Conservation (phyloP, 257 asterid species). For the Solanum commersonii region DNA sequence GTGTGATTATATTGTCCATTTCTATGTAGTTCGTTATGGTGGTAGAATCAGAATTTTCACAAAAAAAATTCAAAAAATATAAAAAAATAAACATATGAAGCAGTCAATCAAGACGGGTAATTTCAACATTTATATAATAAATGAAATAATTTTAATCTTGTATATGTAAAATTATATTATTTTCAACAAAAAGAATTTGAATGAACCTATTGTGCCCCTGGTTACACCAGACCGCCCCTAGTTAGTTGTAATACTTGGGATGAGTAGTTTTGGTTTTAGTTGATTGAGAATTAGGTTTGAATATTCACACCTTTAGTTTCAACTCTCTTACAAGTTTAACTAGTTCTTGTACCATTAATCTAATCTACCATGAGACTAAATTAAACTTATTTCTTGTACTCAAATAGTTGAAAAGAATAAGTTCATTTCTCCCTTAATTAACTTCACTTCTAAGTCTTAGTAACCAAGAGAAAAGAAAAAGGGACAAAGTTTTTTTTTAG, state of each 20-base stretch:
- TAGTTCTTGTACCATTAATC: background rate
- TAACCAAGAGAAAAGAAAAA: background rate
- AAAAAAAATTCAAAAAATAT: background rate
- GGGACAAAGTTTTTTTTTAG: background rate
- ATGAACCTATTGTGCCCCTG: background rate
- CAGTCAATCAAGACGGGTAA: background rate
- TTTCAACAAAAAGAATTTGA: background rate
- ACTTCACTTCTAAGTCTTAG: background rate
- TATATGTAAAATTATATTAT: background rate
- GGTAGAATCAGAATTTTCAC: background rate
- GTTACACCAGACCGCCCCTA: background rate
- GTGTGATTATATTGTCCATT: constrained; percentile 1
- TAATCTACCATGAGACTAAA: background rate
- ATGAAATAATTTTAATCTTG: background rate
- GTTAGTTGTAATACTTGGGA: background rate
- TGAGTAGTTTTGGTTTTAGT: background rate
- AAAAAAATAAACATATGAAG: background rate
- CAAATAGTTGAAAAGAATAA: background rate
- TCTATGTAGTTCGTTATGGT: background rate
- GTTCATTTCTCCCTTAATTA: background rate
- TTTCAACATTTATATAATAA: background rate
- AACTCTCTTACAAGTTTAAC: background rate
- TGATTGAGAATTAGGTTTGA: background rate
- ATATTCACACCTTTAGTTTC: background rate
- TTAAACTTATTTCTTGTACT: background rate